A percentile compares a stretch with the other conserved stretches of the same genome.
Conservation (phyloP, 495 filamentous ascomycete species). For the Acidiella bohemica region DNA sequence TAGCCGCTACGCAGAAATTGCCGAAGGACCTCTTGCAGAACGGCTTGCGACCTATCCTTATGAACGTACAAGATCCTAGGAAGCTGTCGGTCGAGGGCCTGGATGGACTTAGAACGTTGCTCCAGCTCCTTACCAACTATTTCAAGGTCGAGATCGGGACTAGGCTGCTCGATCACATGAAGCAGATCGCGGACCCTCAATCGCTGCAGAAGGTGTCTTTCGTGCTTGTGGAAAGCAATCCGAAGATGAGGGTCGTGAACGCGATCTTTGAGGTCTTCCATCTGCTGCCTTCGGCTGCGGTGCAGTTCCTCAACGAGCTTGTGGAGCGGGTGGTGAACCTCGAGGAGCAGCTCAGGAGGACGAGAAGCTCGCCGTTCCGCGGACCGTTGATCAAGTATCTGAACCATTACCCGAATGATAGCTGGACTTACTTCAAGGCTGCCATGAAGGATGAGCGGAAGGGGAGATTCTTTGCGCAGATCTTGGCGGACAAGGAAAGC, state of each 20-base stretch:
- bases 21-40: constrained; percentile 92
- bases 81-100: constrained; percentile 78
- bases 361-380: constrained; percentile 85
- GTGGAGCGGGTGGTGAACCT: constrained; percentile 81
- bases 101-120: constrained; percentile 75
- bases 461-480: constrained; percentile 87
- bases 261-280: constrained; percentile 96
- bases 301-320: constrained; percentile 76
- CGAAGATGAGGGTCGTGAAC: constrained; percentile 79
- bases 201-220: constrained; percentile 83
- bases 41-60: constrained; percentile 83
- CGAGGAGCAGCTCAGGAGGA: constrained; percentile 72
- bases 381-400: constrained; percentile 88
- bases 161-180: constrained; percentile 81
- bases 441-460: constrained; percentile 70
- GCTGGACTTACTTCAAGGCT: constrained; percentile 61
- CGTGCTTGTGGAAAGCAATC: constrained; percentile 80
- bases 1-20: constrained; percentile 76
- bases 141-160: constrained; percentile 98
- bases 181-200: constrained; percentile 67
- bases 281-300: constrained; percentile 74
- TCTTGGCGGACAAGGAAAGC: constrained; percentile 65
- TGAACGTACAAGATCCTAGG: constrained; percentile 89
- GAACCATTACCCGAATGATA: constrained; percentile 80
- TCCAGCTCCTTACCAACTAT: constrained; percentile 88